These are phyloP conservation scores for Panicum hallii DNA, from an alignment of 202 grass and related monocot species.

Conservation along the genomic window DNA sequence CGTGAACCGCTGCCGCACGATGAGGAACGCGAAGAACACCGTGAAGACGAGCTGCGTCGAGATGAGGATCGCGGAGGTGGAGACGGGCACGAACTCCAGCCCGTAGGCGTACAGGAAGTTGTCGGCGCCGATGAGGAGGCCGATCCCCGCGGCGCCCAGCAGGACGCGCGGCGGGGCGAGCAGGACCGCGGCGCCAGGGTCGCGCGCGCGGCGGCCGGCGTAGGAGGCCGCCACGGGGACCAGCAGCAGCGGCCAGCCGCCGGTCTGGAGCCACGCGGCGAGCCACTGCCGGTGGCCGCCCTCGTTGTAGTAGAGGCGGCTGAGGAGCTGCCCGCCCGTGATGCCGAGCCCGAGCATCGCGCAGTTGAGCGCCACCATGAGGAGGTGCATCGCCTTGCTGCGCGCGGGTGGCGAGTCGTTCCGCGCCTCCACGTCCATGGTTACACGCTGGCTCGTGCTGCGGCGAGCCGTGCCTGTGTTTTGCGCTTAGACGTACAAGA, in stretches of 20 bases:
- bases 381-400: constrained; percentile 36
- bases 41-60: constrained; percentile 93
- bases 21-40: constrained; percentile 75
- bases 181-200: constrained; percentile 26
- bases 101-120: constrained; percentile 86
- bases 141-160: constrained; percentile 54
- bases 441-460: not conserved
- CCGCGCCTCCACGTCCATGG: constrained; percentile 61
- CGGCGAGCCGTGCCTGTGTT: not conserved
- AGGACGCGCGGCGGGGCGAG: constrained; percentile 67
- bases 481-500: not conserved
- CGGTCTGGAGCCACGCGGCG: constrained; percentile 67
- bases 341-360: constrained; percentile 59
- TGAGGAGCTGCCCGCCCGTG: constrained; percentile 72
- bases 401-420: not conserved
- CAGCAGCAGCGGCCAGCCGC: constrained; percentile 66
- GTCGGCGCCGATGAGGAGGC: constrained; percentile 62
- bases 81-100: constrained; percentile 78
- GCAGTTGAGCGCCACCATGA: constrained; percentile 65
- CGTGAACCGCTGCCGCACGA: constrained; percentile 76
- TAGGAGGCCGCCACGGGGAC: constrained; percentile 53
- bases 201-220: constrained; percentile 29
- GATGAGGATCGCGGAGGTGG: constrained; percentile 79
- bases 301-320: constrained; percentile 79
- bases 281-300: constrained; percentile 84